Base-by-base conservation (phyloP, 805 yeast genomes). In the Sugiyamaella mastotermitis region DNA sequence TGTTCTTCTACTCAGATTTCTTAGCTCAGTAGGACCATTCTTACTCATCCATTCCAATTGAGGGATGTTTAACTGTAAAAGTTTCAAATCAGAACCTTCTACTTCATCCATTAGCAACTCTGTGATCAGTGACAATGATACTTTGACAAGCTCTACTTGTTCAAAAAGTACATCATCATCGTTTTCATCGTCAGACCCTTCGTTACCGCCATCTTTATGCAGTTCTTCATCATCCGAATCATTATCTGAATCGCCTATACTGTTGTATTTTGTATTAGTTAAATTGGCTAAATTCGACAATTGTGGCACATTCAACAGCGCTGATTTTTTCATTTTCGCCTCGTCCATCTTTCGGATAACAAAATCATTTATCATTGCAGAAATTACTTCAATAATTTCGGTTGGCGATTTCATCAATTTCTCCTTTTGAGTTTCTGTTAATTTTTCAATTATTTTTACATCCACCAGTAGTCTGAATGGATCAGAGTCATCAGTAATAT, bases 371-470 rank as follows among this genome's bases (percentile, higher is more conserved):
- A 79, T 45, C 10, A 78, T 48, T 9, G 66, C 65, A 17, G 68
- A 54, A 3, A 77, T 61, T 13, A 77, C 62, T 5, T 61, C 66
- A 13, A 85, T 58, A 31, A 82, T 66, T 33, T 79, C 83, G 2
- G 59, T 58, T 0, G 87, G 79, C 2, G 78, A 69, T 26, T 65
- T 65, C 5, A 78, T 68, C 19, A 81, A 53, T 31, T 66, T 67
- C 6, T 77, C 74, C 43, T 74, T 80, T 51, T 80, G 78, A 11
- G 66, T 64, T 3, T 70, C 69, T 17, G 78, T 74, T 23, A 84
- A 60, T 22, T 62, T 58, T 52, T 86, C 92, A 35, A 88, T 57
- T 8, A 85, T 52, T 42, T 80, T 72, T 42, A 85, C 61, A 51
- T 82, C 80, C 5, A 76, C 60, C 25, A 83, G 60, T 38, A 73